phyloP scores from a whole-genome alignment of 2,329 filamentous ascomycete genomes.

The Chrysosporium keratinophilum region DNA sequence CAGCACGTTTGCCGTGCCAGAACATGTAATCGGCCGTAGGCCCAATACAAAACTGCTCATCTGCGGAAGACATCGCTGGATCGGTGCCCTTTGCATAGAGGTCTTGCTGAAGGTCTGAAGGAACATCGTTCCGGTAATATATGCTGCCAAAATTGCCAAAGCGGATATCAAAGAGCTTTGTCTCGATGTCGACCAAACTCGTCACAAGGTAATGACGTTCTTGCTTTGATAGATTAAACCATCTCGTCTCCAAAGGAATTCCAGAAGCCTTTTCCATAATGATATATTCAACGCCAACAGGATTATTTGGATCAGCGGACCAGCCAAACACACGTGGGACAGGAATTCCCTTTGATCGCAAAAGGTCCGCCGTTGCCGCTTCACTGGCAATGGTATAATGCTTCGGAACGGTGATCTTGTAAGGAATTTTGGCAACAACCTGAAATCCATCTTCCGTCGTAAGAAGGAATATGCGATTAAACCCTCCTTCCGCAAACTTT shows the following conservation, averaged over 20 bases:
- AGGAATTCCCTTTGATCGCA: constrained; percentile 26
- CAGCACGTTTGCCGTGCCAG: constrained; percentile 14
- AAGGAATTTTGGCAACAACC: constrained; percentile 22
- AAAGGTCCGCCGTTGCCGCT: constrained; percentile 28
- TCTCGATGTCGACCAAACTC: constrained; percentile 13
- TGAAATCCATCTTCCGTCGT: constrained; percentile 18
- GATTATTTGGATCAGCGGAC: constrained; percentile 19
- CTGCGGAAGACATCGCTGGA: constrained; percentile 12
- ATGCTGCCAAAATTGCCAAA: constrained; percentile 12
- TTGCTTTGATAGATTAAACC: constrained; percentile 19
- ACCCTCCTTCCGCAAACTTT: constrained; percentile 21
- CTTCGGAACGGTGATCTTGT: constrained; percentile 17
- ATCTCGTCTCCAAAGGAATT: constrained; percentile 16
- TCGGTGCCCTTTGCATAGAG: constrained; percentile 16
- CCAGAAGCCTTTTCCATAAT: constrained; percentile 21
- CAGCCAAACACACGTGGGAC: constrained; percentile 25
- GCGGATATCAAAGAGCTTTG: constrained; percentile 10
- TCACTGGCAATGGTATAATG: constrained; percentile 24
- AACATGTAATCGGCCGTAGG: constrained; percentile 16
- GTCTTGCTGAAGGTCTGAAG: constrained; percentile 13
- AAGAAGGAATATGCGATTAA: constrained; percentile 20
- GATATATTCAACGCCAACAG: constrained; percentile 23
- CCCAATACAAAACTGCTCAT: constrained; percentile 12
- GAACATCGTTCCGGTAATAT: constrained; percentile 11
- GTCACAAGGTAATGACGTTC: constrained; percentile 17